Evolutionary conservation across 1,139 yeast genomes (phyloP).

Genomic region (Scheffersomyces insectosa): DNA sequence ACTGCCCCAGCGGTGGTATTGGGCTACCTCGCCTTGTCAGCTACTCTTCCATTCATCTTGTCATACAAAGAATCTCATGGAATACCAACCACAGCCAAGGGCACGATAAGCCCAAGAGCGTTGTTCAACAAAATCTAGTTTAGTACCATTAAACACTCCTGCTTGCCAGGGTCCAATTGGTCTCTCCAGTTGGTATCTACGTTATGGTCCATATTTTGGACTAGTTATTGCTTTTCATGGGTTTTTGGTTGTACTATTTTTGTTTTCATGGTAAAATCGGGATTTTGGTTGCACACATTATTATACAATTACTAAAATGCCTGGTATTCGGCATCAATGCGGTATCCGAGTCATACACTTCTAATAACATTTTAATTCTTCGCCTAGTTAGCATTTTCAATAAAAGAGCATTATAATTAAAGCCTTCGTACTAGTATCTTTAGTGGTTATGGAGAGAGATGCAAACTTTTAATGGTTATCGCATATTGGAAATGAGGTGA

Average conservation of each 20-base stretch:
- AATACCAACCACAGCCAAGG: slow-evolving; percentile 26
- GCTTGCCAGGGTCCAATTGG: no score
- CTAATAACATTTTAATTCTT: no score
- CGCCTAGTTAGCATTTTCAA: no score
- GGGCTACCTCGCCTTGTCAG: slow-evolving; percentile 42
- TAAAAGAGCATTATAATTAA: no score
- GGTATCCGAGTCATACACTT: no score
- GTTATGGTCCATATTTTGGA: neutral
- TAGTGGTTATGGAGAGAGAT: no score
- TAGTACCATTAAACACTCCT: neutral
- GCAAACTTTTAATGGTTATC: no score
- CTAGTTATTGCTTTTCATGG: neutral
- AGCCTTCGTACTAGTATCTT: no score
- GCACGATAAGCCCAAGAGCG: slow-evolving; percentile 38
- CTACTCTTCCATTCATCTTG: slow-evolving; percentile 44
- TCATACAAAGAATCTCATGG: slow-evolving; percentile 40
- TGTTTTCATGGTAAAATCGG: neutral
- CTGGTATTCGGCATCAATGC: neutral
- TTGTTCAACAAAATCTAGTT: slow-evolving; percentile 39
- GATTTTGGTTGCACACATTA: no score
- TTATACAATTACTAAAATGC: no score
- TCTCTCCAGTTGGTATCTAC: neutral
- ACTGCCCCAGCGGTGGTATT: slow-evolving; percentile 33
- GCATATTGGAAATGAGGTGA: no score
- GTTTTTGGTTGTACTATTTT: neutral